Evolutionary conservation across 1,284 basidiomycete species (phyloP).

Genomic region (Phellinidium pouzarii): DNA sequence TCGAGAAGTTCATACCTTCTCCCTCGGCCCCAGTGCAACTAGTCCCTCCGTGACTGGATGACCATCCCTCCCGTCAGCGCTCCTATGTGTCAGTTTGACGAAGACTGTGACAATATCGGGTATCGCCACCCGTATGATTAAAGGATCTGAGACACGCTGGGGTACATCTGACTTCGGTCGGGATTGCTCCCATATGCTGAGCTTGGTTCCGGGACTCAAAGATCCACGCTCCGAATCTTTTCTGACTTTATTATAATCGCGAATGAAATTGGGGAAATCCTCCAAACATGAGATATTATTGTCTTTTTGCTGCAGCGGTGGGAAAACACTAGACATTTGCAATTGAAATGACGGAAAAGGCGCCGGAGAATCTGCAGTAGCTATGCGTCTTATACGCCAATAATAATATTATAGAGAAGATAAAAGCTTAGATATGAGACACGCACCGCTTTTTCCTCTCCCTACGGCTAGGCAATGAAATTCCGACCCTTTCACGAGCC

Average conservation of each 20-base stretch:
- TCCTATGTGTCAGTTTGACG: constrained; percentile 38
- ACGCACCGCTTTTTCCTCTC: constrained; percentile 43
- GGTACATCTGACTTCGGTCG: constrained; percentile 2
- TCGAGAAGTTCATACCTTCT: constrained; percentile 39
- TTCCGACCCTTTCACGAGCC: constrained; percentile 39
- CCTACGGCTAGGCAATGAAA: constrained; percentile 37
- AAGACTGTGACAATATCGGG: constrained; percentile 55
- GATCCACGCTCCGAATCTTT: constrained; percentile 29
- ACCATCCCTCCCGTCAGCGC: constrained; percentile 23
- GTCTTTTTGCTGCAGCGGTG: constrained; percentile 22
- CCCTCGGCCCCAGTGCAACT: constrained; percentile 59
- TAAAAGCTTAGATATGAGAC: constrained; percentile 22
- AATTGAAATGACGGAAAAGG: constrained; percentile 42
- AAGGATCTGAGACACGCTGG: constrained; percentile 10
- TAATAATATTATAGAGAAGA: constrained; percentile 1
- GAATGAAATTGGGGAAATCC: constrained; percentile 9
- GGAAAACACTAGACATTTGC: constrained; percentile 36
- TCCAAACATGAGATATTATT: constrained; percentile 2
- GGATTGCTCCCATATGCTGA: constrained; percentile 14
- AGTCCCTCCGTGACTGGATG: constrained; percentile 45
- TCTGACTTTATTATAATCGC: constrained; percentile 26
- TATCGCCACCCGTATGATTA: constrained; percentile 36
- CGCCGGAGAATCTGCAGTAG: constrained; percentile 54
- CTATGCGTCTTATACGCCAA: constrained; percentile 35
- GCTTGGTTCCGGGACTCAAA: constrained; percentile 1